These are phyloP conservation scores for Beauveria medogensis DNA, from an alignment of 2,329 filamentous ascomycete genomes.

Conservation along the genomic window DNA sequence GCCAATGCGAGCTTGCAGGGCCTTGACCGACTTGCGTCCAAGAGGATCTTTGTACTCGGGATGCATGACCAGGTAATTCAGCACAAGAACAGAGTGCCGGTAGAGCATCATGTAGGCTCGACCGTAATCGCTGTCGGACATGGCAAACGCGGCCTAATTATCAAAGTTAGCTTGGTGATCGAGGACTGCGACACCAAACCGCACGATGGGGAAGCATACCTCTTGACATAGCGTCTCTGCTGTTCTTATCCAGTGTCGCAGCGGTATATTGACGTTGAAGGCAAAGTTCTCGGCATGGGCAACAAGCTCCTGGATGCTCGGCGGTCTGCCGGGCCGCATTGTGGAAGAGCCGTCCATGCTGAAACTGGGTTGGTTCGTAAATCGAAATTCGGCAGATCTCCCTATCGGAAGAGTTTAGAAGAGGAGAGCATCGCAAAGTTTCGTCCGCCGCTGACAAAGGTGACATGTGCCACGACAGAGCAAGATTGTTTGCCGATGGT, in stretches of 20 bases:
- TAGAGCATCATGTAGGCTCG: constrained; percentile 89
- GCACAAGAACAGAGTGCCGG: constrained; percentile 76
- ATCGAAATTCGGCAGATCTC: neutral
- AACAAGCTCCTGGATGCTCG: constrained; percentile 68
- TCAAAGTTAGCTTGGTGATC: constrained; percentile 14
- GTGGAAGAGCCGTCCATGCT: constrained; percentile 21
- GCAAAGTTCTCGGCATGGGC: constrained; percentile 69
- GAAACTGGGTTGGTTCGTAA: neutral
- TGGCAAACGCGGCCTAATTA: constrained; percentile 69
- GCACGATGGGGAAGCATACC: constrained; percentile 39
- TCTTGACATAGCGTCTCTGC: constrained; percentile 74
- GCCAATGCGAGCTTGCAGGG: constrained; percentile 40
- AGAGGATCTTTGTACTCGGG: constrained; percentile 64
- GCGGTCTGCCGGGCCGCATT: constrained; percentile 42
- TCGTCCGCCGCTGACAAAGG: neutral
- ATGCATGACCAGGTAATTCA: constrained; percentile 66
- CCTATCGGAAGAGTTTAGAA: neutral
- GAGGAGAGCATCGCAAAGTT: neutral
- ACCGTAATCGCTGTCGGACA: constrained; percentile 76
- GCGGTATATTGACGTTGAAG: constrained; percentile 67
- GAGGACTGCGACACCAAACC: neutral
- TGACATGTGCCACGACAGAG: neutral
- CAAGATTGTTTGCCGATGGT: constrained; percentile 5
- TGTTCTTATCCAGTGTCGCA: constrained; percentile 76
- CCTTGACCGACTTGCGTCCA: constrained; percentile 53